These are phyloP conservation scores for Ettlia oleoabundans DNA, from an alignment of 139 green algal species.

Conservation along the genomic window DNA sequence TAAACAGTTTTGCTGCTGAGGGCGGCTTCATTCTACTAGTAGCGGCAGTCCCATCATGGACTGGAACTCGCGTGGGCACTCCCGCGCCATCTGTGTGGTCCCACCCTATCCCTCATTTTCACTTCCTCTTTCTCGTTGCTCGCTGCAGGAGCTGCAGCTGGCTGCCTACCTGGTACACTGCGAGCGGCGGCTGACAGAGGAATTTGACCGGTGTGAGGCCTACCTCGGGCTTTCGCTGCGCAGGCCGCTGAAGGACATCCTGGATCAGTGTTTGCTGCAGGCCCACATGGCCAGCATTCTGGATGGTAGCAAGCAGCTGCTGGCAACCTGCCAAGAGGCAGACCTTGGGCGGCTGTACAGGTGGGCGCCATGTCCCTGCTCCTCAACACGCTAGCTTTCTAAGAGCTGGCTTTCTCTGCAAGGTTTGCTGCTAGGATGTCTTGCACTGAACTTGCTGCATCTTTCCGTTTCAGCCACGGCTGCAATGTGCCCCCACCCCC, in stretches of 20 bases:
- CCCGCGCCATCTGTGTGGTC: background rate
- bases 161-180: slow-evolving; percentile 91
- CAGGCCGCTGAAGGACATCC: slow-evolving; percentile 71
- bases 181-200: slow-evolving; percentile 89
- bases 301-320: slow-evolving; percentile 75
- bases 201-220: slow-evolving; percentile 84
- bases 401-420: no score
- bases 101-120: background rate
- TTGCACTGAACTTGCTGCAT: background rate
- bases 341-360: slow-evolving; percentile 89
- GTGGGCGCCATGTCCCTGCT: no score
- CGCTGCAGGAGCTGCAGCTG: slow-evolving; percentile 61
- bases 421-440: no score
- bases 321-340: slow-evolving; percentile 70
- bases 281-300: slow-evolving; percentile 69
- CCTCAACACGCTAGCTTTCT: no score
- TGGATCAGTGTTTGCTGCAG: slow-evolving; percentile 84
- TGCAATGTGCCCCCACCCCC: background rate
- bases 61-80: no score
- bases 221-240: slow-evolving; percentile 88
- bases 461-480: background rate
- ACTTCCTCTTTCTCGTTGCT: background rate
- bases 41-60: no score
- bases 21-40: no score
- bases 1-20: no score